Percentiles rank a stretch among this genome's conserved stretches.
phyloP scores from a whole-genome alignment of 345 rosid genomes.

The Pelargonium nanum region DNA sequence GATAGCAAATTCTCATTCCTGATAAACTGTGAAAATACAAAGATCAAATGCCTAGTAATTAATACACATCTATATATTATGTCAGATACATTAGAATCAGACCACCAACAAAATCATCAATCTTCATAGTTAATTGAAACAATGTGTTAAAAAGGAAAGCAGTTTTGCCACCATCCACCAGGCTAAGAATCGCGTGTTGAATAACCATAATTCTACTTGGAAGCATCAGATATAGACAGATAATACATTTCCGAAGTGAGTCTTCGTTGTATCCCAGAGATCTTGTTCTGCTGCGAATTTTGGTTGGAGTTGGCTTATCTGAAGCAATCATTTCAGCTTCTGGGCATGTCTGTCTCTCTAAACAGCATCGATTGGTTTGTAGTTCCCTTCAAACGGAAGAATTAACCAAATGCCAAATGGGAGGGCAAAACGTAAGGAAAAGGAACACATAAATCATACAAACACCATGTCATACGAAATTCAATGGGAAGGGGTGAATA shows the following conservation, averaged over 20 bases:
- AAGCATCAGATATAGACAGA: background rate
- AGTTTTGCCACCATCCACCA: background rate
- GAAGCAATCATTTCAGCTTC: constrained; percentile 1
- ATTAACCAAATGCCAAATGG: constrained; percentile 5
- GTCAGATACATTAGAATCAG: constrained; percentile 14
- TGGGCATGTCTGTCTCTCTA: background rate
- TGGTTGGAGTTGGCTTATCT: background rate
- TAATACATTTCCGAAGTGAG: no score
- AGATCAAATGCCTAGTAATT: no score
- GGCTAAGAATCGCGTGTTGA: background rate
- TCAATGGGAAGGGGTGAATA: constrained; percentile 14
- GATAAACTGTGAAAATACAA: constrained; percentile 17
- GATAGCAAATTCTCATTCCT: constrained; percentile 6
- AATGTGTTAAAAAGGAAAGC: background rate
- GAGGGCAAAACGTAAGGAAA: constrained; percentile 8
- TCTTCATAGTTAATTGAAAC: constrained; percentile 8
- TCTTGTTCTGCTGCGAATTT: background rate
- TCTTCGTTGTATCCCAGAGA: no score
- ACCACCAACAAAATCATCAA: constrained; percentile 11
- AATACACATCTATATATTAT: constrained; percentile 18
- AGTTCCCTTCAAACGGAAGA: constrained; percentile 4
- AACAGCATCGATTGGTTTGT: constrained; percentile 5
- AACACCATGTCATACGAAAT: constrained; percentile 16
- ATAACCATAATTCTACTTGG: background rate
- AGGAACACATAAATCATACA: constrained; percentile 11